Percentiles rank a stretch among this genome's conserved stretches.
These are phyloP conservation scores for Sphagnum fallax DNA, from an alignment of 228 moss, liverwort and hornwort species.

Conservation along the genomic window DNA sequence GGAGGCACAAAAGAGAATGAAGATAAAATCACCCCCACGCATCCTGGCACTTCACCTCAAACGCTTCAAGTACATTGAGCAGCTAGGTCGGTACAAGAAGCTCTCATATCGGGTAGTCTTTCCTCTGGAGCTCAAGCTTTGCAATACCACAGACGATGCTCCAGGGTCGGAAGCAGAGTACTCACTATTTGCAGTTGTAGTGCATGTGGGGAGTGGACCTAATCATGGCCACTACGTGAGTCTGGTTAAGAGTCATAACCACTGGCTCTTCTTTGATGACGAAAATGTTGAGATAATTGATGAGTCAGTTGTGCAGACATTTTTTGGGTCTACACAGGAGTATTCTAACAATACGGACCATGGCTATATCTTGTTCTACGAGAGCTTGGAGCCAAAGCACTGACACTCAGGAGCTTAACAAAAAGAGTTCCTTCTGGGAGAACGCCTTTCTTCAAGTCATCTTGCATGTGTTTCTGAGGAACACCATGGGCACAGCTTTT, in stretches of 20 bases:
- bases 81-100: constrained; percentile 95
- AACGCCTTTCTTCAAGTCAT: no score
- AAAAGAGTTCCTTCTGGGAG: no score
- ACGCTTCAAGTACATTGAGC: constrained; percentile 98
- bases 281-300: constrained; percentile 99
- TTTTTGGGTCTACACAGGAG: constrained; percentile 97
- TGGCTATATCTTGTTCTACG: constrained; percentile 96
- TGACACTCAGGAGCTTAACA: no score
- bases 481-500: no score
- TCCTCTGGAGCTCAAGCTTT: constrained; percentile 90
- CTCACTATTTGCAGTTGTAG: constrained; percentile 93
- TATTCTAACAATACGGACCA: constrained; percentile 97
- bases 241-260: constrained; percentile 91
- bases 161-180: constrained; percentile 98
- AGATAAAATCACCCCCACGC: constrained; percentile 96
- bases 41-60: constrained; percentile 95
- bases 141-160: constrained; percentile 93
- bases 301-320: constrained; percentile 89
- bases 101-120: constrained; percentile 95
- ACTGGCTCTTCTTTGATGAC: constrained; percentile 99
- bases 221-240: constrained; percentile 98
- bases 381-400: constrained; percentile 57
- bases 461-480: no score
- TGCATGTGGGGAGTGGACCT: constrained; percentile 97
- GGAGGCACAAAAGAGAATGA: constrained; percentile 99